phyloP scores from a whole-genome alignment of 2,329 filamentous ascomycete species.

The Microascus cirrosus region DNA sequence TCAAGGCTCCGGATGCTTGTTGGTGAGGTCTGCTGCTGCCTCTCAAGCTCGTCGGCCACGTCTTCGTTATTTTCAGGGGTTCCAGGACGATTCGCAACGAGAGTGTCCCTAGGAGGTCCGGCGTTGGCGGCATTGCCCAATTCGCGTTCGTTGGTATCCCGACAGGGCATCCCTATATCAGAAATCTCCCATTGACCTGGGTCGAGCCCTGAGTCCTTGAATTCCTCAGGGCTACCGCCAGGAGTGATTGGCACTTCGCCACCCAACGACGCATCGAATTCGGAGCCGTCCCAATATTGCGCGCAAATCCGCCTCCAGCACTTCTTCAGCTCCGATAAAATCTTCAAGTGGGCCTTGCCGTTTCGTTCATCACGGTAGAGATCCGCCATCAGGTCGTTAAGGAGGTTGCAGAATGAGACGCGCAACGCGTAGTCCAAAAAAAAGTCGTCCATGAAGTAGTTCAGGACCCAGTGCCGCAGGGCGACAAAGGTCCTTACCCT shows the following conservation, averaged over 20 bases:
- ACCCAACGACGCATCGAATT: conserved; percentile 49
- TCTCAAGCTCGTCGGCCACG: conserved; percentile 15
- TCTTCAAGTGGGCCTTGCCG: conserved; percentile 57
- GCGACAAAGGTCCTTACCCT: conserved; percentile 92
- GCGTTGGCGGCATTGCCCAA: background rate
- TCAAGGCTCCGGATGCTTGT: conserved; percentile 49
- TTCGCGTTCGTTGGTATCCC: conserved; percentile 17
- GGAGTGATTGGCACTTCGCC: conserved; percentile 60
- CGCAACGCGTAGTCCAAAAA: conserved; percentile 65
- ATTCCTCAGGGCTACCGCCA: conserved; percentile 55
- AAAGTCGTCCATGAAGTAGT: conserved; percentile 96
- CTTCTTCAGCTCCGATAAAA: conserved; percentile 87
- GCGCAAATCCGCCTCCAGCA: conserved; percentile 91
- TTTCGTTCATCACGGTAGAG: conserved; percentile 30
- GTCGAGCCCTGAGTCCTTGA: conserved; percentile 42
- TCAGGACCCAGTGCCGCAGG: conserved; percentile 91
- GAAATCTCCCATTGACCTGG: conserved; percentile 42
- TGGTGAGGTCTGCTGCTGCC: conserved; percentile 26
- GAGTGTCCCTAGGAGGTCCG: conserved; percentile 16
- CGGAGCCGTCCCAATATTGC: conserved; percentile 72
- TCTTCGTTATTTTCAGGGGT: conserved; percentile 30
- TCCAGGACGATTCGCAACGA: conserved; percentile 20
- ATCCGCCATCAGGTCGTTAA: conserved; percentile 59
- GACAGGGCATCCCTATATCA: conserved; percentile 29
- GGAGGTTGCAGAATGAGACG: conserved; percentile 64